Conservation (phyloP, 768 basidiomycete species). For the Dioszegia crocea region DNA sequence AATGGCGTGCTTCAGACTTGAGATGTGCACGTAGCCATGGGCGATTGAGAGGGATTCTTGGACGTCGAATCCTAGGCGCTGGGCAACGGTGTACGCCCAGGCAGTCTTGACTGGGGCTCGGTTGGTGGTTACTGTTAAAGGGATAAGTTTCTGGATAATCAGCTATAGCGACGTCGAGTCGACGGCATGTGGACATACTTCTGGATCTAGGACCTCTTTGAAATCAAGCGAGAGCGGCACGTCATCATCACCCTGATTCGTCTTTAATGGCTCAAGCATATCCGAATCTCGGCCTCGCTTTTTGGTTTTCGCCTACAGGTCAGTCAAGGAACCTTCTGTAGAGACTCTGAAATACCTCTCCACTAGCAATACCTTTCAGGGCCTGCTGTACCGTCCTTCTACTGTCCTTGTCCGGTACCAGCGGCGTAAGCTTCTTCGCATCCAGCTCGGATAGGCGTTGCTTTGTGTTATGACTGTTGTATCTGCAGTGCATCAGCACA, state of each 20-base stretch:
- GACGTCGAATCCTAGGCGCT: slow-evolving; percentile 75
- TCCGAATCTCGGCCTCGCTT: slow-evolving; percentile 38
- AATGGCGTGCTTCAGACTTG: slow-evolving; percentile 77
- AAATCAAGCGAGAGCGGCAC: slow-evolving; percentile 30
- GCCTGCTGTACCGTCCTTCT: slow-evolving; percentile 37
- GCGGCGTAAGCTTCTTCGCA: slow-evolving; percentile 28
- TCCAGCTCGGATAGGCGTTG: slow-evolving; percentile 23
- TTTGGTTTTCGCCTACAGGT: slow-evolving; percentile 20
- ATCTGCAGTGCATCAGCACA: slow-evolving; percentile 23
- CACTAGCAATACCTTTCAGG: slow-evolving; percentile 34
- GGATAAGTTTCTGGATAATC: slow-evolving; percentile 57
- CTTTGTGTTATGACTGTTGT: slow-evolving; percentile 39
- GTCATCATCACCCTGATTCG: slow-evolving; percentile 8
- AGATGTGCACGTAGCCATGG: slow-evolving; percentile 89
- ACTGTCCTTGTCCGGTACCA: slow-evolving; percentile 44
- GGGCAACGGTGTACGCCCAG: slow-evolving; percentile 83
- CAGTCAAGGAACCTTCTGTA: neutral
- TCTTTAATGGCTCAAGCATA: slow-evolving; percentile 29
- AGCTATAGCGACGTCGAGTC: neutral
- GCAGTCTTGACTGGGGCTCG: slow-evolving; percentile 92
- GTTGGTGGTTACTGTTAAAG: slow-evolving; percentile 68
- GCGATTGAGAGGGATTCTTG: slow-evolving; percentile 92
- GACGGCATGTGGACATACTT: slow-evolving; percentile 21
- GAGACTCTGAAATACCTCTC: slow-evolving; percentile 23
- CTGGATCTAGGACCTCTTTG: slow-evolving; percentile 35